Base-by-base conservation (phyloP, 768 basidiomycete genomes). In the Rubroboletus pulcherrimus region DNA sequence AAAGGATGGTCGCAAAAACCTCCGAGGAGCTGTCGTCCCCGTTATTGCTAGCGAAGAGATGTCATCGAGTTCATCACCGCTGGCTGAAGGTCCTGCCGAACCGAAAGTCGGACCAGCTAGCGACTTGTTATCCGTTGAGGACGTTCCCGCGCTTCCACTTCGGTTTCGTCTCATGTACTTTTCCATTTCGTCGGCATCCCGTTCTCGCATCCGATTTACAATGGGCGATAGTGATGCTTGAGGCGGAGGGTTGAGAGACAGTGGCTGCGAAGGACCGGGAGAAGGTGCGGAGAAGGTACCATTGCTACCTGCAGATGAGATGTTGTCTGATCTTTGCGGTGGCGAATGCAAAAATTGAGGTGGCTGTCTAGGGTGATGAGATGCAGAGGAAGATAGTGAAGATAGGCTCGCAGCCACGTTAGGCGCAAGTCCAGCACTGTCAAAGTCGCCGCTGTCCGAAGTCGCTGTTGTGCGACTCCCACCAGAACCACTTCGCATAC, bases 151-250 rank as follows among this genome's bases (percentile, higher is more conserved):
- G 63, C 89, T 91, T 48, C 88, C 91, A 66, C 90, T 93, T 54
- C 91, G 82, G 74, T 89, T 89, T 54, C 91, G 81, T 57, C 81
- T 78, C 68, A 91, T 77, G 67, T 91, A 93, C 64, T 91, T 89
- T 69, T 91, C 90, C 78, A 89, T 90, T 37, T 91, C 92, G 66
- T 87, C 88, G 19, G 91, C 91, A 66, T 93, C 91, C 54, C 84
- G 80, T 72, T 91, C 87, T 61, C 85, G 82, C 78, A 93, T 86
- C 34, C 90, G 87, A 62, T 76, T 86, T 30, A 86, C 88, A 54
- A 93, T 81, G 3, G 90, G 91, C 4, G 91, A 89, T 51, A 92
- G 69, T 24, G 82, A 82, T 41, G 80, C 55, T 51, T 61, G 75
- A 68, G 26, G 75, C 61, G 64, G 70, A 53, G 70, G 71, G 7